phyloP scores from a whole-genome alignment of 805 yeast genomes.

The Candida boleticola region DNA sequence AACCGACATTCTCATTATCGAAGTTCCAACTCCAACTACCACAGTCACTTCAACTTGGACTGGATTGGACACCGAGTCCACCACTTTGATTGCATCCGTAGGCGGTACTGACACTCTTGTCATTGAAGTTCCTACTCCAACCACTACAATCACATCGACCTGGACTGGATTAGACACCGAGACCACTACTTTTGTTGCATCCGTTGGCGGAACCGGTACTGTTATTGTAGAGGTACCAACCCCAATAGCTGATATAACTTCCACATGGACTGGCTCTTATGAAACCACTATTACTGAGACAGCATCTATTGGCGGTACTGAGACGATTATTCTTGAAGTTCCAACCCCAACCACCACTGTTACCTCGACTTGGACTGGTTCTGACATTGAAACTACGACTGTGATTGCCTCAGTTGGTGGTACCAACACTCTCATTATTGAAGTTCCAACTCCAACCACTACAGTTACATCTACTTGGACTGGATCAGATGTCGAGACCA shows the following conservation, averaged over 20 bases:
- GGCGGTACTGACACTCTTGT: neutral
- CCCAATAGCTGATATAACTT: no score
- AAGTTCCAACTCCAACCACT: conserved; percentile 2
- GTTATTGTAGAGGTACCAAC: no score
- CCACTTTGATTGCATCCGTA: neutral
- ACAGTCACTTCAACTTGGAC: conserved; percentile 13
- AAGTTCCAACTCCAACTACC: conserved; percentile 14
- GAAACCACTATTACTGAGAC: no score
- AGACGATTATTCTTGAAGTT: conserved; percentile 20
- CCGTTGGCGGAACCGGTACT: no score
- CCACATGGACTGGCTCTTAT: no score
- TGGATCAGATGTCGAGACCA: conserved; percentile 12
- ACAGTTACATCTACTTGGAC: conserved; percentile 9
- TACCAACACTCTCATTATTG: conserved; percentile 3
- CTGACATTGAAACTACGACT: conserved; percentile 5
- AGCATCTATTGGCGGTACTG: conserved; percentile 18
- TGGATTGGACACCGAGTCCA: neutral
- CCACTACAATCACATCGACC: no score
- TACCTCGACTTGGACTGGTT: conserved; percentile 9
- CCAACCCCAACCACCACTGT: conserved; percentile 17
- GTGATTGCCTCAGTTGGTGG: conserved; percentile 1
- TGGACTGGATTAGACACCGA: no score
- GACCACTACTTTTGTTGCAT: no score
- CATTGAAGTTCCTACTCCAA: no score
- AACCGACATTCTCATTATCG: conserved; percentile 8